Conservation (phyloP, 495 filamentous ascomycete genomes). For the Penicillium argentinense region DNA sequence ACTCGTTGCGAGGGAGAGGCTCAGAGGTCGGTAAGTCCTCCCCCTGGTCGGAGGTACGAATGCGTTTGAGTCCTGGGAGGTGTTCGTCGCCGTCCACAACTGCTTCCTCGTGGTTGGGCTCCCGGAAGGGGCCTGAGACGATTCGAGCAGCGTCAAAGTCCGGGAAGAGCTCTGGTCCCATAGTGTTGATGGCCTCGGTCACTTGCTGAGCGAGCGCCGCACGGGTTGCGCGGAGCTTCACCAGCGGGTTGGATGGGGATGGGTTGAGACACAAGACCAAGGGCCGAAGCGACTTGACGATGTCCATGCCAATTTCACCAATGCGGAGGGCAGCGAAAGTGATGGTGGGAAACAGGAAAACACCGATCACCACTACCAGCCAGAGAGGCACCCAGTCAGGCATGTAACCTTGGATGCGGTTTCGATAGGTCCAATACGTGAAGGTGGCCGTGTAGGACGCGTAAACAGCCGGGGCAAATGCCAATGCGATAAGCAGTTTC, state of each 20-base stretch:
- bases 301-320: conserved; percentile 97
- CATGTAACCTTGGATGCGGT: conserved; percentile 75
- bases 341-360: conserved; percentile 81
- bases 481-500: conserved; percentile 93
- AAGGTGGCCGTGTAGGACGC: conserved; percentile 72
- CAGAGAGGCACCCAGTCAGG: conserved; percentile 80
- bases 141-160: conserved; percentile 89
- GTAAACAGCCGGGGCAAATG: conserved; percentile 84
- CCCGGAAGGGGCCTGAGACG: conserved; percentile 61
- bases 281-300: conserved; percentile 88
- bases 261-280: conserved; percentile 88
- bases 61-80: conserved; percentile 27
- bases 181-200: conserved; percentile 87
- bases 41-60: conserved; percentile 18
- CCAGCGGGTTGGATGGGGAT: conserved; percentile 76
- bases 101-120: conserved; percentile 27
- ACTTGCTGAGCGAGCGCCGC: conserved; percentile 76
- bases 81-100: conserved; percentile 15
- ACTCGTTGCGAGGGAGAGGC: conserved; percentile 82
- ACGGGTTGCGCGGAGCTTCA: conserved; percentile 72
- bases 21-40: conserved; percentile 39
- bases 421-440: conserved; percentile 74
- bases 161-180: conserved; percentile 94
- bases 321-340: conserved; percentile 94
- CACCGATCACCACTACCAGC: conserved; percentile 66